phyloP scores from a whole-genome alignment of 1,139 yeast genomes.

The Zhuliangozyma parablackwelliae region DNA sequence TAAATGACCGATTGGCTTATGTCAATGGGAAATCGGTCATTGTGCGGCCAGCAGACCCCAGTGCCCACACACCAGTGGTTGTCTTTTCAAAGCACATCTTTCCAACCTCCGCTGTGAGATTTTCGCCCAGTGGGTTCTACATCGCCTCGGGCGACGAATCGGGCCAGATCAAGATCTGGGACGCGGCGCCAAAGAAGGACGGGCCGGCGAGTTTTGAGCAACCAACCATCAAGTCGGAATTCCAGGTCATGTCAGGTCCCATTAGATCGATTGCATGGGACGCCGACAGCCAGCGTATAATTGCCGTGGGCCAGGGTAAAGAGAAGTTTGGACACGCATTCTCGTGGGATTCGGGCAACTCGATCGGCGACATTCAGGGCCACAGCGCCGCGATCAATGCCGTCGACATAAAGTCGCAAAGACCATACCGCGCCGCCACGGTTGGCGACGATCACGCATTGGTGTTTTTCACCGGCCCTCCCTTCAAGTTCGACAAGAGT shows the following conservation, averaged over 20 bases:
- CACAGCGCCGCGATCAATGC: slow-evolving; percentile 84
- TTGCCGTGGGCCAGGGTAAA: slow-evolving; percentile 94
- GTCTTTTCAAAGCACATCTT: slow-evolving; percentile 73
- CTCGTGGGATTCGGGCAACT: slow-evolving; percentile 90
- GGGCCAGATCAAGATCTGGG: slow-evolving; percentile 90
- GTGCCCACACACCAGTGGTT: slow-evolving; percentile 31
- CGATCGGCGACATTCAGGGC: slow-evolving; percentile 93
- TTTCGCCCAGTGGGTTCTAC: slow-evolving; percentile 86
- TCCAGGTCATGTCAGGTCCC: slow-evolving; percentile 75
- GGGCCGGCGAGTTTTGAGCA: slow-evolving; percentile 31
- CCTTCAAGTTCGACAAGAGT: slow-evolving; percentile 78
- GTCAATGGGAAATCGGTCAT: slow-evolving; percentile 78
- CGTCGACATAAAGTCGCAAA: slow-evolving; percentile 76
- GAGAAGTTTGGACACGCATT: slow-evolving; percentile 91
- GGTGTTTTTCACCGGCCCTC: slow-evolving; percentile 89
- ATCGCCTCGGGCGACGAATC: slow-evolving; percentile 89
- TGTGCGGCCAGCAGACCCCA: slow-evolving; percentile 56
- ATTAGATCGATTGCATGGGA: slow-evolving; percentile 91
- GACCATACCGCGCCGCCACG: slow-evolving; percentile 94
- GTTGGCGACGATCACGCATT: slow-evolving; percentile 84
- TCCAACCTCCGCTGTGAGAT: slow-evolving; percentile 75
- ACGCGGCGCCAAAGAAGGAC: slow-evolving; percentile 32
- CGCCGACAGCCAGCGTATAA: slow-evolving; percentile 75
- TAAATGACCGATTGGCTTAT: slow-evolving; percentile 69
- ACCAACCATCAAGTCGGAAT: slow-evolving; percentile 71